These are phyloP conservation scores for Aspergillus sclerotialis DNA, from an alignment of 2,329 filamentous ascomycete genomes.

Conservation along the genomic window DNA sequence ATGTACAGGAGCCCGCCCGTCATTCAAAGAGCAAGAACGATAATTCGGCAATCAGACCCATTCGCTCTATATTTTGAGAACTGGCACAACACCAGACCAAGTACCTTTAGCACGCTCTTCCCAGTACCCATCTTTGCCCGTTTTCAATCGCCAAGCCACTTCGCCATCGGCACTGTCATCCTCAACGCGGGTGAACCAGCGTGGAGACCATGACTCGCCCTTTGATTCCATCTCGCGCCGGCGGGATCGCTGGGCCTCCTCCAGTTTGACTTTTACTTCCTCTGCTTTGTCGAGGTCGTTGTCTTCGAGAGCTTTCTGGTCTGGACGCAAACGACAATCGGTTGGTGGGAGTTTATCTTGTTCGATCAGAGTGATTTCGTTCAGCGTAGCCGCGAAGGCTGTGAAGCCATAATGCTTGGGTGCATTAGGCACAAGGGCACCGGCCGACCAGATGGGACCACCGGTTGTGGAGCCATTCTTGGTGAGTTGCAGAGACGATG, in stretches of 20 bases:
- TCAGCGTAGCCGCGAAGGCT: slow-evolving; percentile 74
- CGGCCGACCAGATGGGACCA: slow-evolving; percentile 70
- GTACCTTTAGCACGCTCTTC: slow-evolving; percentile 65
- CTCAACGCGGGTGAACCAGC: slow-evolving; percentile 73
- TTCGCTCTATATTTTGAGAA: slow-evolving; percentile 43
- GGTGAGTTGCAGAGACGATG: slow-evolving; percentile 60
- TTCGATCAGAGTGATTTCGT: slow-evolving; percentile 80
- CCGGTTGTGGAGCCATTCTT: slow-evolving; percentile 56
- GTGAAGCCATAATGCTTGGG: slow-evolving; percentile 82
- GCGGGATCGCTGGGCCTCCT: slow-evolving; percentile 74
- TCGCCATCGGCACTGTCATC: slow-evolving; percentile 31
- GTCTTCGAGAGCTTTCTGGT: slow-evolving; percentile 77
- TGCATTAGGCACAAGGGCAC: slow-evolving; percentile 70
- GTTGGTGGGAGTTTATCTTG: slow-evolving; percentile 67
- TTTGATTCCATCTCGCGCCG: slow-evolving; percentile 68
- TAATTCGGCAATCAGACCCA: too few relatives aligned
- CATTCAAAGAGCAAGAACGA: too few relatives aligned
- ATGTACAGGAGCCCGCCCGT: too few relatives aligned
- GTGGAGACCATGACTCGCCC: slow-evolving; percentile 65
- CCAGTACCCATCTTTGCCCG: slow-evolving; percentile 88
- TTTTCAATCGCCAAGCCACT: slow-evolving; percentile 62
- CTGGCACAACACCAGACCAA: slow-evolving; percentile 55
- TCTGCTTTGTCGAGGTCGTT: slow-evolving; percentile 80
- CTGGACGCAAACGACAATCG: slow-evolving; percentile 75
- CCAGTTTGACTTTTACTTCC: slow-evolving; percentile 70